A percentile compares a stretch with the other conserved stretches of the same genome.
Conservation (phyloP, 75 land plant species). For the Picea glauca region DNA sequence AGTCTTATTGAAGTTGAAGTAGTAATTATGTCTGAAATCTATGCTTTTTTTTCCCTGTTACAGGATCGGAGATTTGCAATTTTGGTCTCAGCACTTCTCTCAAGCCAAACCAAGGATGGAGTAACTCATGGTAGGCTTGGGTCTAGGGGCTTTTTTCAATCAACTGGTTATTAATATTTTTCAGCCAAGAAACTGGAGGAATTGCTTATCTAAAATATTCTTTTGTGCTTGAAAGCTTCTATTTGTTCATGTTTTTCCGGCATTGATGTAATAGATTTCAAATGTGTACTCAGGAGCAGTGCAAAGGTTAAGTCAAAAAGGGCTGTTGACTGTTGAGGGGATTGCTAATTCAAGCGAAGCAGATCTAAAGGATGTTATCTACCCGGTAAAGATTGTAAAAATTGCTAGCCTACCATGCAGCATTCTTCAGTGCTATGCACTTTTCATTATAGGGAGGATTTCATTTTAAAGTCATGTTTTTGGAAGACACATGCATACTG, state of each 20-base stretch:
- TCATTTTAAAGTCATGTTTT: no score
- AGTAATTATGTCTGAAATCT: background rate
- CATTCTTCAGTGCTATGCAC: no score
- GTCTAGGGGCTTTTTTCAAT: background rate
- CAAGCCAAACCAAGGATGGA: slow-evolving; percentile 90
- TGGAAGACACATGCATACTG: no score
- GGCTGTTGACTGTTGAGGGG: slow-evolving; percentile 54
- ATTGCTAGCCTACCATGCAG: background rate
- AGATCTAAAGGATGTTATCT: slow-evolving; percentile 51
- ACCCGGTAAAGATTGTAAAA: slow-evolving; percentile 46
- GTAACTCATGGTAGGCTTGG: slow-evolving; percentile 69
- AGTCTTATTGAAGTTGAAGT: background rate
- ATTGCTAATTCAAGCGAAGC: slow-evolving; percentile 61
- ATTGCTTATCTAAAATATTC: slow-evolving; percentile 1
- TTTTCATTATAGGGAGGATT: no score
- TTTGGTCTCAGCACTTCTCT: slow-evolving; percentile 71
- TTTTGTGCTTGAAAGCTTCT: slow-evolving; percentile 4
- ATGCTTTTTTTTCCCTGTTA: slow-evolving; percentile 3
- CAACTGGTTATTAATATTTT: background rate
- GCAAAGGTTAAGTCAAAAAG: slow-evolving; percentile 56
- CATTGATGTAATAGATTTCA: background rate
- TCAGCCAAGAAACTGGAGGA: background rate
- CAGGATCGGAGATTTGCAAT: slow-evolving; percentile 94
- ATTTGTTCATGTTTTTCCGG: background rate
- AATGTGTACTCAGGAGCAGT: slow-evolving; percentile 55